Percentiles rank a stretch among this genome's conserved stretches.
phyloP scores from a whole-genome alignment of 1,284 basidiomycete species.

The Heterobasidion annosum region DNA sequence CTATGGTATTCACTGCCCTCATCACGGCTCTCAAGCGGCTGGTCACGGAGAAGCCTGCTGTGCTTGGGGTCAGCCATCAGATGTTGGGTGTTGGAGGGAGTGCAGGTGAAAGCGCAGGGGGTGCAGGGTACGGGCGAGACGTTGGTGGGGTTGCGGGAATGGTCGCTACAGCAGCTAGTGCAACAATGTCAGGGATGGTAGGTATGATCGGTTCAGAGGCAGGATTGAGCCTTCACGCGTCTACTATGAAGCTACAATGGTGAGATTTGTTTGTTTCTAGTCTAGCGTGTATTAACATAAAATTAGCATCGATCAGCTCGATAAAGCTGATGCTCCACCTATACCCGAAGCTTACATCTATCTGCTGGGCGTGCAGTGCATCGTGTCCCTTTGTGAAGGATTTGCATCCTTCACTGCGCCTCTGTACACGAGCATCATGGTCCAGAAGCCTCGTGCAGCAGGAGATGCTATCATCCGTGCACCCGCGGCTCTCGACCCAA shows the following conservation, averaged over 20 bases:
- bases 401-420: conserved; percentile 70
- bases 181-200: conserved; percentile 66
- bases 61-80: conserved; percentile 73
- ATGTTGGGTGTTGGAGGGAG: conserved; percentile 73
- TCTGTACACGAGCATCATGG: conserved; percentile 56
- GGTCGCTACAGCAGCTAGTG: conserved; percentile 76
- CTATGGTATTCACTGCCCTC: conserved; percentile 64
- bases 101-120: conserved; percentile 18
- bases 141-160: conserved; percentile 75
- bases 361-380: conserved; percentile 83
- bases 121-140: conserved; percentile 39
- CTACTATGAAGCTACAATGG: conserved; percentile 83
- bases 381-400: conserved; percentile 83
- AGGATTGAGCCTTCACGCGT: conserved; percentile 63
- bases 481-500: conserved; percentile 64
- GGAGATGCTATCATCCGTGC: conserved; percentile 63
- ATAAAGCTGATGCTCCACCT: conserved; percentile 89
- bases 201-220: conserved; percentile 59
- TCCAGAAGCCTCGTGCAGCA: conserved; percentile 55
- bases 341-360: conserved; percentile 93
- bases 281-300: not conserved
- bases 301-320: conserved; percentile 85
- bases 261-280: conserved; percentile 24
- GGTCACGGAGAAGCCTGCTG: conserved; percentile 77
- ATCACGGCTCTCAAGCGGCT: conserved; percentile 77